These are phyloP conservation scores for Agrostemma githago DNA, from an alignment of 148 eudicot species.

Conservation along the genomic window DNA sequence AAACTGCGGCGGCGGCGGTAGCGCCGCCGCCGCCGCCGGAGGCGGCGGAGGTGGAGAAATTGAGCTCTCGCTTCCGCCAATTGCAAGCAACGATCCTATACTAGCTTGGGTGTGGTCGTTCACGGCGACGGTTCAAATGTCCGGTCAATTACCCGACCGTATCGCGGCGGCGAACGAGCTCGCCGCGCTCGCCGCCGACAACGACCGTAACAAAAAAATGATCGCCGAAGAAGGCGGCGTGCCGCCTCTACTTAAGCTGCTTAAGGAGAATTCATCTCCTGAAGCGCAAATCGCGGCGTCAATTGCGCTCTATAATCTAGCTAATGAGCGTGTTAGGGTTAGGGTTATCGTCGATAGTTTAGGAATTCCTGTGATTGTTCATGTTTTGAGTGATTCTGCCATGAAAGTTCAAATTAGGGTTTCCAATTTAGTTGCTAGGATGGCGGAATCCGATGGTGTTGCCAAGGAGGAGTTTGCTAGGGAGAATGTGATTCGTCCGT, in stretches of 20 bases:
- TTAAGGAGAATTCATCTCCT: constrained; percentile 42
- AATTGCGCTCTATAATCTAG: constrained; percentile 34
- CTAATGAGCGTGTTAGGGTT: constrained; percentile 41
- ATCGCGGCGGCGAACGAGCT: constrained; percentile 56
- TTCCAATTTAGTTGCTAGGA: constrained; percentile 50
- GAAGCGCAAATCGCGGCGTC: constrained; percentile 66
- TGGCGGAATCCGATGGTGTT: constrained; percentile 48
- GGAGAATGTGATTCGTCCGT: constrained; percentile 61
- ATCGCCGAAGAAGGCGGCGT: constrained; percentile 81
- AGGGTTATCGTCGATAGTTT: constrained; percentile 32
- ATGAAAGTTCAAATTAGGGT: constrained; percentile 60
- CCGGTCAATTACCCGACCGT: constrained; percentile 30
- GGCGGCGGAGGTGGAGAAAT: constrained; percentile 20
- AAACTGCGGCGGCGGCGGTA: constrained; percentile 3
- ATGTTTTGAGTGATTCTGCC: constrained; percentile 44
- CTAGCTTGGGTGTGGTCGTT: constrained; percentile 76
- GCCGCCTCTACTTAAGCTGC: constrained; percentile 48
- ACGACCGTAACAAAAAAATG: constrained; percentile 66
- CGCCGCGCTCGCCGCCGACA: constrained; percentile 51
- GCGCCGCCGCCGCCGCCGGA: background rate
- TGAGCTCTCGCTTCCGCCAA: constrained; percentile 61
- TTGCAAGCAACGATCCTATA: constrained; percentile 77
- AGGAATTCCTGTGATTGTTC: constrained; percentile 48
- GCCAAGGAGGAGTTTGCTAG: constrained; percentile 68
- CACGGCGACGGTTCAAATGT: constrained; percentile 43